phyloP scores from a whole-genome alignment of 164 flowering plant genomes.

The Magnolia officinalis region DNA sequence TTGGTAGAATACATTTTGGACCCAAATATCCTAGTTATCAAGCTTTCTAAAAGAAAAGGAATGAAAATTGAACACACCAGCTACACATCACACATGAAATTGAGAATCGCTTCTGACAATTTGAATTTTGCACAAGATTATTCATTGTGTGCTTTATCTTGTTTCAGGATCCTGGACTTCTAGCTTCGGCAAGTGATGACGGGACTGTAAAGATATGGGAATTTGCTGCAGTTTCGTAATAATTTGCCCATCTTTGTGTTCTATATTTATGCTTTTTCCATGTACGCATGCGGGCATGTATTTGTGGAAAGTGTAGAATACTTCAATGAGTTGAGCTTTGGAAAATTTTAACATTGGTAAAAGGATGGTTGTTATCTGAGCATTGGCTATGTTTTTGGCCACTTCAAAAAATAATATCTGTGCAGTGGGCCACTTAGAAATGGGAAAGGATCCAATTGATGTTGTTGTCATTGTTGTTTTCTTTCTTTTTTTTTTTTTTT shows the following conservation, averaged over 20 bases:
- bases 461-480: background rate
- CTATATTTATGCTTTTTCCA: background rate
- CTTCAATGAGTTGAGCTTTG: background rate
- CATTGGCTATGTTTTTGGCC: background rate
- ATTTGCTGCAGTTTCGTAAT: constrained; percentile 34
- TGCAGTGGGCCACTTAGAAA: too few species aligned
- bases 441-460: background rate
- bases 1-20: too few species aligned
- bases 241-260: background rate
- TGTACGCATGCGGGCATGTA: background rate
- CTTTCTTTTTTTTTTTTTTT: too few species aligned
- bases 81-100: background rate
- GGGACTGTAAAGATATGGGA: constrained; percentile 87
- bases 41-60: too few species aligned
- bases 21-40: too few species aligned
- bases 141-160: background rate
- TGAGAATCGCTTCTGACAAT: background rate
- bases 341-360: background rate
- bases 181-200: constrained; percentile 92
- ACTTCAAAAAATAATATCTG: background rate
- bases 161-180: constrained; percentile 29
- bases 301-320: background rate
- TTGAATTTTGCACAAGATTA: background rate
- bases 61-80: too few species aligned
- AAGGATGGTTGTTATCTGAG: background rate